These are phyloP conservation scores for Clathrospora elynae DNA, from an alignment of 2,329 filamentous ascomycete species.

Conservation along the genomic window DNA sequence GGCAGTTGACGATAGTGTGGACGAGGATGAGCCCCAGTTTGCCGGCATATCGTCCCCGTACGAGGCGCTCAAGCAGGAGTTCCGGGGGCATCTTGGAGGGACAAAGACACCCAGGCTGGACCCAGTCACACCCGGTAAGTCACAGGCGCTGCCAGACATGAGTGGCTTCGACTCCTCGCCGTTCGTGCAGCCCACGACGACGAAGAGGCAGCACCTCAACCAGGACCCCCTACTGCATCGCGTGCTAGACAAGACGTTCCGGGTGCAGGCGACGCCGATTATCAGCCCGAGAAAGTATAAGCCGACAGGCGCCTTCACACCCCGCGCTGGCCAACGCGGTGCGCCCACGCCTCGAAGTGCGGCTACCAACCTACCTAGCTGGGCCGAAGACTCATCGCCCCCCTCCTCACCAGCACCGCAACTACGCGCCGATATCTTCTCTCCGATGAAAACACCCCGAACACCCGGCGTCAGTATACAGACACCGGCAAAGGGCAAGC, in stretches of 20 bases:
- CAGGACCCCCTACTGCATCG: conserved; percentile 85
- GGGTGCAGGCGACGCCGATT: conserved; percentile 88
- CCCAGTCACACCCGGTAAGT: conserved; percentile 46
- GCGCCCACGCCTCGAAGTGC: conserved; percentile 32
- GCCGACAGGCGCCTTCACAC: conserved; percentile 45
- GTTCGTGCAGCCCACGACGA: conserved; percentile 53
- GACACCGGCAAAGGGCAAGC: conserved; percentile 63
- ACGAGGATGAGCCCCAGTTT: conserved; percentile 52
- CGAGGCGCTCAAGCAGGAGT: conserved; percentile 71
- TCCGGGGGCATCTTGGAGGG: conserved; percentile 66
- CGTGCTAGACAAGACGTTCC: conserved; percentile 94
- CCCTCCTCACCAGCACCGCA: conserved; percentile 71
- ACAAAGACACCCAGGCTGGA: conserved; percentile 36
- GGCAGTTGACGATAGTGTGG: conserved; percentile 18
- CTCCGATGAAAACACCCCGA: conserved; percentile 66
- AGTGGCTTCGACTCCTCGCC: conserved; percentile 56
- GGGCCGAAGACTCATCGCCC: conserved; percentile 54
- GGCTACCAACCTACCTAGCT: conserved; percentile 29
- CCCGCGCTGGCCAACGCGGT: conserved; percentile 42
- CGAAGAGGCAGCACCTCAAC: conserved; percentile 43
- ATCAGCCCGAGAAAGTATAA: conserved; percentile 62
- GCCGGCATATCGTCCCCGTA: conserved; percentile 77
- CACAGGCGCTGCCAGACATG: conserved; percentile 49
- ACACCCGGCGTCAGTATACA: conserved; percentile 84
- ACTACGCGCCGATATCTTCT: conserved; percentile 84